A percentile compares a stretch with the other conserved stretches of the same genome.
phyloP scores from a whole-genome alignment of 805 yeast species.

The Nakazawaea wickerhamii region DNA sequence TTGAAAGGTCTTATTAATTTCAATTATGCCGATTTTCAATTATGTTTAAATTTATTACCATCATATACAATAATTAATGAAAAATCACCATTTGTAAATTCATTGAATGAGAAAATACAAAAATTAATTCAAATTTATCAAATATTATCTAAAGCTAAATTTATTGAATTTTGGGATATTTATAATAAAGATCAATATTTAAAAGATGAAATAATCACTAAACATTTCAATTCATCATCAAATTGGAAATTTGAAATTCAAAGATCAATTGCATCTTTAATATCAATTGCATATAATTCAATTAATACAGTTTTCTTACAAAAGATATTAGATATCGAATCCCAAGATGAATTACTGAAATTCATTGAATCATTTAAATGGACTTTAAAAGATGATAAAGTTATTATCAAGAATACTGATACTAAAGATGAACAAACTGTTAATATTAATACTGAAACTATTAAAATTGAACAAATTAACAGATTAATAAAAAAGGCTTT shows the following conservation, averaged over 20 bases:
- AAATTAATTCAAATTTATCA: slow-evolving; percentile 11
- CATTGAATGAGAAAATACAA: slow-evolving; percentile 14
- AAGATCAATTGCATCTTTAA: slow-evolving; percentile 9
- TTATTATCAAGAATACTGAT: slow-evolving; percentile 2
- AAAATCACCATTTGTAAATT: slow-evolving; percentile 12
- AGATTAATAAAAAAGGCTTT: slow-evolving; percentile 14
- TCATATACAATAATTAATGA: slow-evolving; percentile 22
- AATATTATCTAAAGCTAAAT: slow-evolving; percentile 8
- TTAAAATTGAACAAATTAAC: slow-evolving; percentile 13
- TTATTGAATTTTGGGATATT: slow-evolving; percentile 12
- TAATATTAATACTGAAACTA: slow-evolving; percentile 13
- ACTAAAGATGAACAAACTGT: slow-evolving; percentile 10
- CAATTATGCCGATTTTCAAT: slow-evolving; percentile 35
- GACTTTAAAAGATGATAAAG: slow-evolving; percentile 7
- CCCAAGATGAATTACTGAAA: slow-evolving; percentile 5
- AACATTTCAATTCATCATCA: slow-evolving; percentile 6
- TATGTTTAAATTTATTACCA: slow-evolving; percentile 41
- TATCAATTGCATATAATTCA: slow-evolving; percentile 12
- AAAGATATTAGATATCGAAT: slow-evolving; percentile 4
- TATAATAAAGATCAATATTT: slow-evolving; percentile 10
- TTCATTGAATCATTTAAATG: slow-evolving; percentile 10
- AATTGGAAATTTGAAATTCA: slow-evolving; percentile 11
- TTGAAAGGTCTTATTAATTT: slow-evolving; percentile 36
- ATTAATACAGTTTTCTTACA: slow-evolving; percentile 7
- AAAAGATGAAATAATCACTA: slow-evolving; percentile 2